phyloP scores from a whole-genome alignment of 768 basidiomycete species.

The Pleurotus djamor region DNA sequence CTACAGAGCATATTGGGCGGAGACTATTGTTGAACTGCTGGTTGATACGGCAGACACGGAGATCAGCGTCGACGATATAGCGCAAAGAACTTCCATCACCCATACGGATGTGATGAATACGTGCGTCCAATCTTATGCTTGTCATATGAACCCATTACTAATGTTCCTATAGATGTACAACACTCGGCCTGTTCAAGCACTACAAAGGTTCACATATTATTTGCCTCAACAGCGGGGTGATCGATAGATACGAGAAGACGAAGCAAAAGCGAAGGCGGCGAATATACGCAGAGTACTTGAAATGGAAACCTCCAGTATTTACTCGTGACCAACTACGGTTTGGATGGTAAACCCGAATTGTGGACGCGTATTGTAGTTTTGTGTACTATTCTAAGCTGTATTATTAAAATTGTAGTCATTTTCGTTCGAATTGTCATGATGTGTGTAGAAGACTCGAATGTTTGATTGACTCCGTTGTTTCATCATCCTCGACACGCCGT shows the following conservation, averaged over 20 bases:
- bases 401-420: too few relatives aligned
- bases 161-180: constrained; percentile 71
- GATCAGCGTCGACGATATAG: constrained; percentile 95
- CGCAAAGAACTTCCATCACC: constrained; percentile 92
- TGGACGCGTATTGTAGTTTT: constrained; percentile 5
- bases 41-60: constrained; percentile 73
- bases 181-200: constrained; percentile 92
- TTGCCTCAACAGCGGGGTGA: constrained; percentile 84
- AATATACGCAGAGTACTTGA: constrained; percentile 76
- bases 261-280: constrained; percentile 74
- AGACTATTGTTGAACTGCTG: constrained; percentile 90
- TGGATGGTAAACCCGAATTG: constrained; percentile 38
- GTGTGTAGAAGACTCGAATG: too few relatives aligned
- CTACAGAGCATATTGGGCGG: constrained; percentile 97
- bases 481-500: background rate
- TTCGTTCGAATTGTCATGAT: too few relatives aligned
- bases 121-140: constrained; percentile 47
- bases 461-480: background rate
- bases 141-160: constrained; percentile 2
- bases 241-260: constrained; percentile 88
- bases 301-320: constrained; percentile 96
- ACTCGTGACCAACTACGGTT: constrained; percentile 88
- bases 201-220: constrained; percentile 95
- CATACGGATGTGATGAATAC: constrained; percentile 98
- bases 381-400: too few relatives aligned